phyloP scores from a whole-genome alignment of 805 yeast species.

The Torulaspora maleeae region DNA sequence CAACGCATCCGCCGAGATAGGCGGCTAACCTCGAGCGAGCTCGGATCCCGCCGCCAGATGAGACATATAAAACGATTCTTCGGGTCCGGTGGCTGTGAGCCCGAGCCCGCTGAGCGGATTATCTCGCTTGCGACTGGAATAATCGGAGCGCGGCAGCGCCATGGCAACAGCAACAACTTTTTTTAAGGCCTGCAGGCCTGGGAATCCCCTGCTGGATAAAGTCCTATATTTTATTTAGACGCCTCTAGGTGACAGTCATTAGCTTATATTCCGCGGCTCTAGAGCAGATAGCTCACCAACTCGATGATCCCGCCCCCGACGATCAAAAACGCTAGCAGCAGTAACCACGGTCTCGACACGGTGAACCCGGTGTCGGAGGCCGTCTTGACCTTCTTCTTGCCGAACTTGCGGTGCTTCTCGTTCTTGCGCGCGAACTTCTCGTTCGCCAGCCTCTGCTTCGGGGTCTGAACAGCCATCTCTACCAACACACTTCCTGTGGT shows the following conservation, averaged over 20 bases:
- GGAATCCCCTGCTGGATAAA: background rate
- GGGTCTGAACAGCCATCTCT: constrained; percentile 68
- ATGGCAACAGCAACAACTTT: no score
- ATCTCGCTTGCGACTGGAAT: no score
- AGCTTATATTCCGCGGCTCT: background rate
- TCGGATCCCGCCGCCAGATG: background rate
- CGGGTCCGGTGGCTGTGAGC: no score
- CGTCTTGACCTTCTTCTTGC: constrained; percentile 53
- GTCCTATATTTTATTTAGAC: constrained; percentile 2
- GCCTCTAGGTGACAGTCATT: background rate
- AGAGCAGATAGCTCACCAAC: constrained; percentile 38
- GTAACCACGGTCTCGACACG: constrained; percentile 61
- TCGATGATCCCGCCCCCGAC: constrained; percentile 82
- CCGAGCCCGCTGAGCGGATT: no score
- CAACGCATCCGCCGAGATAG: background rate
- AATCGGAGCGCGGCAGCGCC: background rate
- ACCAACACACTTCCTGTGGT: background rate
- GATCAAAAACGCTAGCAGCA: constrained; percentile 57
- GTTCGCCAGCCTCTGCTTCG: constrained; percentile 84
- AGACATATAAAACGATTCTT: background rate
- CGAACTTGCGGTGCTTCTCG: constrained; percentile 57
- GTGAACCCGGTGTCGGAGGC: constrained; percentile 44
- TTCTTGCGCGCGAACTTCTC: constrained; percentile 71
- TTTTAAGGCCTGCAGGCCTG: no score
- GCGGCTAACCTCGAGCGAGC: background rate